Percentiles rank a stretch among this genome's conserved stretches.
Evolutionary conservation across 2,329 filamentous ascomycete species (phyloP).

Genomic region (Fusarium brachygibbosum): DNA sequence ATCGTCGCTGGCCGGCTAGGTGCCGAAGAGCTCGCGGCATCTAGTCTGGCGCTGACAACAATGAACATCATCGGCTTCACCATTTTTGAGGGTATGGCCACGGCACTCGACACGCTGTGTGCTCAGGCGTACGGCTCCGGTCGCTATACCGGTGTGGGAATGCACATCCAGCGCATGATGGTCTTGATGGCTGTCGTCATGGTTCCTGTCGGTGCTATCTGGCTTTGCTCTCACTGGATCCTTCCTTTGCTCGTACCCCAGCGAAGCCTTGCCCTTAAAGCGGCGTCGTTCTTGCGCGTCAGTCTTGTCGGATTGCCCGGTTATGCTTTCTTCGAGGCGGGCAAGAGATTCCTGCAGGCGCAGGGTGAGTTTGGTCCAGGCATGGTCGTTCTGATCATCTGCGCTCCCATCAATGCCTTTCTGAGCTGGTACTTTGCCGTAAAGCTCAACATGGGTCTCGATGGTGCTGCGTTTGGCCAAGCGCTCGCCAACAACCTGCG

Average conservation of each 20-base stretch:
- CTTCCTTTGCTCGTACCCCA: slow-evolving; percentile 62
- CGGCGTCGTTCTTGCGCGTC: slow-evolving; percentile 63
- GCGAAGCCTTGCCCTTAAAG: slow-evolving; percentile 61
- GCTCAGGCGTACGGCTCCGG: slow-evolving; percentile 54
- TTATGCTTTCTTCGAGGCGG: slow-evolving; percentile 67
- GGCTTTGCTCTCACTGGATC: slow-evolving; percentile 64
- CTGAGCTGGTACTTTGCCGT: slow-evolving; percentile 65
- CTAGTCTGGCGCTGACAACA: slow-evolving; percentile 65
- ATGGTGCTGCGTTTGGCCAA: slow-evolving; percentile 64
- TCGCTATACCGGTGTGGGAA: slow-evolving; percentile 61
- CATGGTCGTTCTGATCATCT: slow-evolving; percentile 62
- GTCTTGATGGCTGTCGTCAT: slow-evolving; percentile 62
- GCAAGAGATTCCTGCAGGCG: slow-evolving; percentile 68
- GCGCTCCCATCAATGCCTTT: slow-evolving; percentile 62
- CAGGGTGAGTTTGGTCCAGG: slow-evolving; percentile 67
- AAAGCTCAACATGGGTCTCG: slow-evolving; percentile 60
- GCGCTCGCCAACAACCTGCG: slow-evolving; percentile 64
- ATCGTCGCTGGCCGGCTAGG: slow-evolving; percentile 67
- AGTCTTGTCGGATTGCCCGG: slow-evolving; percentile 65
- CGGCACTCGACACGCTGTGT: slow-evolving; percentile 48
- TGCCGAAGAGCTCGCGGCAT: slow-evolving; percentile 66
- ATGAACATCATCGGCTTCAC: slow-evolving; percentile 69
- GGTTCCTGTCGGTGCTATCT: slow-evolving; percentile 64
- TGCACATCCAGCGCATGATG: slow-evolving; percentile 68
- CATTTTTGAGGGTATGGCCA: slow-evolving; percentile 53